Evolutionary conservation across 23 red algal species (phyloP).

Genomic region (Gracilaria domingensis): DNA sequence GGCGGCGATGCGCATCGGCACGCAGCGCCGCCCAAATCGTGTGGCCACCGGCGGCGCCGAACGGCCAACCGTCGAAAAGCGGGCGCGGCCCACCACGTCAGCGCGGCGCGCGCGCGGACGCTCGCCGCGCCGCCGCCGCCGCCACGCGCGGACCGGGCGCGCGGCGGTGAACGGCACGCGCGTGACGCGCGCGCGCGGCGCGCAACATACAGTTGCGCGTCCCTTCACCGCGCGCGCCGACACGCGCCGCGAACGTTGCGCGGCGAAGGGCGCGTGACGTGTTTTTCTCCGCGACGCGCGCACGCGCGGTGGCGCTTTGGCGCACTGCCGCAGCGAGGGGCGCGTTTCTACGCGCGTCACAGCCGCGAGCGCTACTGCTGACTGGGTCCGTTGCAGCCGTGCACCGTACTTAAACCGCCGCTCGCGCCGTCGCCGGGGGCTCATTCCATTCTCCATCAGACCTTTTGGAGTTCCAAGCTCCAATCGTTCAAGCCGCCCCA

Average conservation of each 20-base stretch:
- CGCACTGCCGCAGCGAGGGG: background rate
- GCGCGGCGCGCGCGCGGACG: too few species aligned
- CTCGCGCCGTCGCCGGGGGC: background rate
- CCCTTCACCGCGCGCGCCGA: background rate
- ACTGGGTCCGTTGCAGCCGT: background rate
- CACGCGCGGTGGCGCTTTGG: background rate
- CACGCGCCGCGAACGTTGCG: background rate
- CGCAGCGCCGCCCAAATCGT: too few species aligned
- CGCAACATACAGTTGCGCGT: background rate
- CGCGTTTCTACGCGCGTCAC: constrained; percentile 19
- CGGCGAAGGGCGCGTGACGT: background rate
- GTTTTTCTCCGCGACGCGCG: background rate
- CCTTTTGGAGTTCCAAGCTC: background rate
- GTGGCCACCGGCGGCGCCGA: too few species aligned
- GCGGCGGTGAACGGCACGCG: too few species aligned
- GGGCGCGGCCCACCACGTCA: too few species aligned
- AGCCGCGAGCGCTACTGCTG: background rate
- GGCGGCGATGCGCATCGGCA: too few species aligned
- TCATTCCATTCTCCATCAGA: background rate
- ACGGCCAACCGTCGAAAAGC: too few species aligned
- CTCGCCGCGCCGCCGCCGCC: too few species aligned
- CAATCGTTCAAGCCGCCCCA: too few species aligned
- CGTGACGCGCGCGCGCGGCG: too few species aligned
- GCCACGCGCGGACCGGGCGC: too few species aligned
- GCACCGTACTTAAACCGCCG: background rate